Evolutionary conservation across 306 rosid genomes (phyloP), one percentile per base, ranked within the genome.

Genomic region (Dryas drummondii): DNA sequence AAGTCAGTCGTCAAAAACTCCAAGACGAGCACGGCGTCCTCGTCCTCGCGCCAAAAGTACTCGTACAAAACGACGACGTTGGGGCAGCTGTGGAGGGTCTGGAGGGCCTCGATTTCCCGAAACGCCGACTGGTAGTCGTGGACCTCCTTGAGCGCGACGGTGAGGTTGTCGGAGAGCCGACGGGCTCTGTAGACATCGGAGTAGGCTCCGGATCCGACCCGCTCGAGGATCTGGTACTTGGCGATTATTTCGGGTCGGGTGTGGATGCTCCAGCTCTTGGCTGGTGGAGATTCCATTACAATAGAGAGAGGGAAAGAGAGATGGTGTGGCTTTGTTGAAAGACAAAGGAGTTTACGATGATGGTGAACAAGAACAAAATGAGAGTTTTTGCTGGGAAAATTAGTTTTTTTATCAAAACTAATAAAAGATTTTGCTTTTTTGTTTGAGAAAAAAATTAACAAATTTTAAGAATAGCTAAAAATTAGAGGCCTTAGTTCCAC

Each of bases 11-110:
- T 68, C 62, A 94, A 63, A 52, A 71, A 92, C 87, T 94, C 97
- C 11, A 94, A 81, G 4, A 94, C 97, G 19, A 94, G 90, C 44
- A 94, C 98, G 0, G 97, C 97, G 75, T 94, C 91, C 71, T 94
- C 97, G 46, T 88, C 97, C 68, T 92, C 96, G 53, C 90, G 86
- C 97, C 96, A 94, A 84, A 94, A 94, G 85, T 85, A 91, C 79
- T 94, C 99, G 78, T 86, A 82, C 88, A 94, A 59, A 42, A 81
- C 84, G 62, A 92, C 91, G 53, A 90, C 87, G 78, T 94, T 91
- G 8, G 83, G 87, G 54, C 77, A 88, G 4, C 83, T 80, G 47
- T 71, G 88, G 45, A 94, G 90, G 48, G 85, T 66, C 76, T 81
- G 87, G 55, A 94, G 84, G 6, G 96, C 93, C 70, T 90, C 96